These are phyloP conservation scores for Juncus effusus DNA, from an alignment of 176 grass and related monocot species.

Conservation along the genomic window DNA sequence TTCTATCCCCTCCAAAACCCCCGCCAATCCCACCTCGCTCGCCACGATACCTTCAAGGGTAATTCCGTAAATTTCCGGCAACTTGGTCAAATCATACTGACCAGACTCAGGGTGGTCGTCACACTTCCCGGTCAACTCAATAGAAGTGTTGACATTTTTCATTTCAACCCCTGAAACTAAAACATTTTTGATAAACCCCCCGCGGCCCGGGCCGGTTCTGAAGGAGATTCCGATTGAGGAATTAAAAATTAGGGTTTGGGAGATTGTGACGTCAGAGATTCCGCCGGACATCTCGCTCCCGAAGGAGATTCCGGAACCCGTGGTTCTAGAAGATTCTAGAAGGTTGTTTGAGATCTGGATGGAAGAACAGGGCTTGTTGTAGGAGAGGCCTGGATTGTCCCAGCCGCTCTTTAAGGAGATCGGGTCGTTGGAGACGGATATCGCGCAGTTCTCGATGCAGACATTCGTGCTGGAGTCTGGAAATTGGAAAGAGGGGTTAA, in stretches of 20 bases:
- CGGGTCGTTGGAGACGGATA: slow-evolving; percentile 66
- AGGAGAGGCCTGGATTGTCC: slow-evolving; percentile 78
- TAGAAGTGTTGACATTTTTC: slow-evolving; percentile 46
- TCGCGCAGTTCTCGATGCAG: slow-evolving; percentile 56
- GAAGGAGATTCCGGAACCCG: slow-evolving; percentile 64
- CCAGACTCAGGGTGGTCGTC: slow-evolving; percentile 43
- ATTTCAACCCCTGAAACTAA: slow-evolving; percentile 53
- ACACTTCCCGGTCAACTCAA: slow-evolving; percentile 60
- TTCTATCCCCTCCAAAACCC: slow-evolving; percentile 65
- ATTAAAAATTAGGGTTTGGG: slow-evolving; percentile 37
- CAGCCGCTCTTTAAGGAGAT: slow-evolving; percentile 79
- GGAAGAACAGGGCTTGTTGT: slow-evolving; percentile 43
- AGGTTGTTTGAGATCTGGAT: slow-evolving; percentile 57
- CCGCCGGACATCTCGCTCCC: slow-evolving; percentile 92
- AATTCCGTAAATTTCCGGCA: slow-evolving; percentile 50
- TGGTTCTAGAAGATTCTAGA: slow-evolving; percentile 41
- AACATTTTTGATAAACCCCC: slow-evolving; percentile 56
- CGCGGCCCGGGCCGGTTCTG: slow-evolving; percentile 53
- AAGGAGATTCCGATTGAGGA: slow-evolving; percentile 62
- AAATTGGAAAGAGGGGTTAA: slow-evolving; percentile 1
- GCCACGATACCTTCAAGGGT: slow-evolving; percentile 67
- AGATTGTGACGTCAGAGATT: slow-evolving; percentile 53
- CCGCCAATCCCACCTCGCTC: slow-evolving; percentile 54
- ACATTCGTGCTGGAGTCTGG: slow-evolving; percentile 84
- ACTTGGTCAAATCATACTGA: slow-evolving; percentile 47